Percentiles rank a stretch among this genome's conserved stretches.
Conservation (phyloP, 1,284 basidiomycete genomes). For the Ganoderma resinaceum region DNA sequence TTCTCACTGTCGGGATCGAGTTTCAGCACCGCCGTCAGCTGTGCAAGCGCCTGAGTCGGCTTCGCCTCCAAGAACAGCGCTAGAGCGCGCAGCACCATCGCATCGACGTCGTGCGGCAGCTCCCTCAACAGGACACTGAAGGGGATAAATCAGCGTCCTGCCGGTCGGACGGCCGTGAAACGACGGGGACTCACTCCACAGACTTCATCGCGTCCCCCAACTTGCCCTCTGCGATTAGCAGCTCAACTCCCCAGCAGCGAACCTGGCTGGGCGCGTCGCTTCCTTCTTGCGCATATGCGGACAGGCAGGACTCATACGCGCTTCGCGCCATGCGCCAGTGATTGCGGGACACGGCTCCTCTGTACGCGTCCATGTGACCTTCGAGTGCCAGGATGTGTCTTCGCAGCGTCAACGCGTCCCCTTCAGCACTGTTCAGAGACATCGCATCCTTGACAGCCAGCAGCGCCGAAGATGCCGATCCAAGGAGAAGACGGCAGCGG, state of each 20-base stretch:
- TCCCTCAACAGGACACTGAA: constrained; percentile 12
- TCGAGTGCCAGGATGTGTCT: constrained; percentile 20
- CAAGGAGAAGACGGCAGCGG: constrained; percentile 27
- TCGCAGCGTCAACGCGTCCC: constrained; percentile 15
- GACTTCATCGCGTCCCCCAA: constrained; percentile 22
- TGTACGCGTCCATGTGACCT: constrained; percentile 23
- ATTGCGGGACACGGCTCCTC: constrained; percentile 19
- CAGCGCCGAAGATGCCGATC: constrained; percentile 21
- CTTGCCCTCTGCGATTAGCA: constrained; percentile 23
- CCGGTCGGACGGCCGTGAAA: background rate
- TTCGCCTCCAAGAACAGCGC: constrained; percentile 26
- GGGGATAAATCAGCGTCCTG: background rate
- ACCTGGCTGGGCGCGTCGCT: constrained; percentile 20
- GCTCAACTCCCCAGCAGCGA: constrained; percentile 30
- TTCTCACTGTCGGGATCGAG: constrained; percentile 29
- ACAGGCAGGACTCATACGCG: constrained; percentile 26
- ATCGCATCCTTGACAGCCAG: constrained; percentile 25
- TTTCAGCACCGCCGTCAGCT: constrained; percentile 13
- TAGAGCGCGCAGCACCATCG: constrained; percentile 18
- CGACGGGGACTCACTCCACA: constrained; percentile 20
- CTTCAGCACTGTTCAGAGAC: constrained; percentile 10
- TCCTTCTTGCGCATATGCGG: constrained; percentile 20
- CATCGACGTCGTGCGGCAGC: constrained; percentile 13
- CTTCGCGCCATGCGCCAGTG: constrained; percentile 31
- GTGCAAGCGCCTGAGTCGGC: constrained; percentile 12